phyloP scores from a whole-genome alignment of 202 grass and related monocot species.

The Setaria viridis region DNA sequence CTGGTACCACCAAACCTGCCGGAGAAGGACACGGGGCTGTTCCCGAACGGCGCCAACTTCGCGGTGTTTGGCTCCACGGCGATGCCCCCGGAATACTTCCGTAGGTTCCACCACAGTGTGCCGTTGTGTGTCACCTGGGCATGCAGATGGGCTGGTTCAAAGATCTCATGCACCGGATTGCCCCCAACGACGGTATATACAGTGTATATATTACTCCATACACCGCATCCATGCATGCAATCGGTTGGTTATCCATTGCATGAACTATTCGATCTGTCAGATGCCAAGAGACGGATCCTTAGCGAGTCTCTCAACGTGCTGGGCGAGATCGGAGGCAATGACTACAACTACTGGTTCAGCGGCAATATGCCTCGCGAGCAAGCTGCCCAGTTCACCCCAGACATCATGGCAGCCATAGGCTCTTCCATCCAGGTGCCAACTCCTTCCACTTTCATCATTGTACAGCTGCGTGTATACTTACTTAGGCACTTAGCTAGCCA shows the following conservation, averaged over 20 bases:
- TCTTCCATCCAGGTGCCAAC: background rate
- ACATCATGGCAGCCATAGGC: conserved; percentile 41
- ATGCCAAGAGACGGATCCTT: conserved; percentile 15
- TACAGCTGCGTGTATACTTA: too few species aligned
- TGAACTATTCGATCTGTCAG: conserved; percentile 3
- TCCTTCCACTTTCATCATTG: background rate
- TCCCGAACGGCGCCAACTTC: conserved; percentile 60
- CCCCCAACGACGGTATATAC: conserved; percentile 41
- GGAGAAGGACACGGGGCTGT: conserved; percentile 22
- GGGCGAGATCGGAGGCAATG: conserved; percentile 73
- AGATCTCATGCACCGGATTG: conserved; percentile 41
- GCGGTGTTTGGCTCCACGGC: conserved; percentile 46
- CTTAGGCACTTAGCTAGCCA: too few species aligned
- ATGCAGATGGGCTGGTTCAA: conserved; percentile 59
- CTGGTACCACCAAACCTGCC: conserved; percentile 50
- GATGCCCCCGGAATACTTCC: conserved; percentile 49
- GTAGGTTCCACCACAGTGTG: background rate
- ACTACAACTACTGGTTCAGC: conserved; percentile 61
- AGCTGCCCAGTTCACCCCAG: conserved; percentile 51
- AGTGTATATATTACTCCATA: background rate
- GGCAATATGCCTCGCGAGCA: background rate
- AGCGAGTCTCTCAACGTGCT: conserved; percentile 51
- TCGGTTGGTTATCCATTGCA: background rate
- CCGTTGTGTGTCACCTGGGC: conserved; percentile 14
- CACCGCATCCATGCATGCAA: background rate